Base-by-base conservation (phyloP, 345 rosid species). In the Pistacia integerrima region DNA sequence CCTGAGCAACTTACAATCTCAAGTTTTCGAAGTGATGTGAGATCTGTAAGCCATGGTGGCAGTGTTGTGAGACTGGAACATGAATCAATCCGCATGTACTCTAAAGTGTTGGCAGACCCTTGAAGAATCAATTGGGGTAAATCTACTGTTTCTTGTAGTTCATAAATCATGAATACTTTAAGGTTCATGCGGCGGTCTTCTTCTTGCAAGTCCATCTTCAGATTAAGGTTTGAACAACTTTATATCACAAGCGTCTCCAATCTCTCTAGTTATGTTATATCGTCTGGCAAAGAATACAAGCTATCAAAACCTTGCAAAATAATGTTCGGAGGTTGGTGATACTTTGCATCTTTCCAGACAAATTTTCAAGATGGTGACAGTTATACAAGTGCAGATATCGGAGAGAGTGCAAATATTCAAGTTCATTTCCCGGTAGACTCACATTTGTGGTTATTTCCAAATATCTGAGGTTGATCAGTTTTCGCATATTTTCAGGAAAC, bases 81-180 rank as follows among this genome's bases (percentile, higher is more conserved):
- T 14, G 44, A 17, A 20, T 18, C 59, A 28, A 80, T 75, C 17
- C 17, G 12, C 69, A 80, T 30, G 76, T 67, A 41, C 67, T 75
- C 44, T 74, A 83, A 62, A 8, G 83, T 22, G n/a, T 44, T 61
- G 5, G 77, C 61, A 55, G 65, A 79, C 4, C 55, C 51, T 66
- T 60, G 48, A 55, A 83, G 56, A 63, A 78, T 73, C 87, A 81
- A 81, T 44, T 56, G 25, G 2, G 86, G 86, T 2, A 83, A 54
- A 2, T 41, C 62, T 8, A 18, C 75, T 28, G 80, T 5, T 20
- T 65, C 64, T 10, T 78, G 80, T n/a, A 84, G 38, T 28, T 64
- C 7, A 22, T 22, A 56, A 16, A 22, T 56, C 2, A 55, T 30
- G 33, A 30, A 30, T 30, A 30, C 33, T 30, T 30, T 30, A 30